These are phyloP conservation scores for Coniella lustricola DNA, from an alignment of 2,329 filamentous ascomycete species.

Conservation along the genomic window DNA sequence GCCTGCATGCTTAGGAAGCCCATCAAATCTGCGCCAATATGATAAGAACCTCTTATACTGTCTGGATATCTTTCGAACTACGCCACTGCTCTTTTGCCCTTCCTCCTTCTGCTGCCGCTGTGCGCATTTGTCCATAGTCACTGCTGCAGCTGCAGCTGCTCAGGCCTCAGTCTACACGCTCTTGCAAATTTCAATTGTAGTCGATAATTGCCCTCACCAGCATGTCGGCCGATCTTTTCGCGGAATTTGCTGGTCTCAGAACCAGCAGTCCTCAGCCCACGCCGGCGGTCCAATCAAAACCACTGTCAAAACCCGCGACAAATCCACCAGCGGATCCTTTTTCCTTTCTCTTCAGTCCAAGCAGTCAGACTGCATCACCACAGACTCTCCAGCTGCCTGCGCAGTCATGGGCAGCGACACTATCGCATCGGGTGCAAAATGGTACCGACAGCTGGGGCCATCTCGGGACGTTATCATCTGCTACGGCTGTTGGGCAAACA, in stretches of 20 bases:
- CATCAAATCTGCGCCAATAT: no score
- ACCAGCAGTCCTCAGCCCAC: conserved; percentile 24
- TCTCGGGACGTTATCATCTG: conserved; percentile 13
- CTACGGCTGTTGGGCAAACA: conserved; percentile 2
- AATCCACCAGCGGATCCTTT: conserved; percentile 24
- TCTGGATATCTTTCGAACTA: no score
- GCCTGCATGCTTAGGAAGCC: no score
- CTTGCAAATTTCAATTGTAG: neutral
- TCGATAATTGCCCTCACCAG: conserved; percentile 7
- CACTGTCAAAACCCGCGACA: conserved; percentile 14
- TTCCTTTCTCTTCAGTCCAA: conserved; percentile 22
- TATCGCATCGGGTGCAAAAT: conserved; percentile 13
- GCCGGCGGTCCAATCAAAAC: conserved; percentile 13
- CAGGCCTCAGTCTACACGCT: neutral
- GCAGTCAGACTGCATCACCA: conserved; percentile 14
- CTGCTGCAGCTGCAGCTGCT: no score
- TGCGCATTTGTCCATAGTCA: no score
- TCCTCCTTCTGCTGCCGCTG: no score
- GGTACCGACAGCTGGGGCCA: conserved; percentile 20
- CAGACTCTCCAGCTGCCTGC: conserved; percentile 13
- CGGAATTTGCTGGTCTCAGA: conserved; percentile 50
- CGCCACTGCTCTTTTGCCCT: no score
- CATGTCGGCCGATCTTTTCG: conserved; percentile 62
- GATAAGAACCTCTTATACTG: no score
- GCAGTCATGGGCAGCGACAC: conserved; percentile 21